These are phyloP conservation scores for Chimonanthus salicifolius DNA, from an alignment of 164 flowering plant species.

Conservation along the genomic window DNA sequence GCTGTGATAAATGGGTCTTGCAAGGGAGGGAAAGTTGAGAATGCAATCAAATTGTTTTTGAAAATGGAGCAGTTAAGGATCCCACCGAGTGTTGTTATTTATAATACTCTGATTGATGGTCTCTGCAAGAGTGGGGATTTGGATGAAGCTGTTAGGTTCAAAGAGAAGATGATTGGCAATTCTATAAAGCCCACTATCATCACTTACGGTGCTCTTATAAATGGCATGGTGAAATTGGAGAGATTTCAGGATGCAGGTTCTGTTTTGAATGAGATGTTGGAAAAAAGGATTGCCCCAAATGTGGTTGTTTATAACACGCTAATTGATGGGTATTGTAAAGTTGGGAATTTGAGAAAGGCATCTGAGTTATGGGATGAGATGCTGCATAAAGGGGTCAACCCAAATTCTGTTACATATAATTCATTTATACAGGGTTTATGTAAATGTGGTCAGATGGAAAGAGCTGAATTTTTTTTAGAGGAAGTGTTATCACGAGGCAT, in stretches of 20 bases:
- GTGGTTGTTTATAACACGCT: slow-evolving; percentile 52
- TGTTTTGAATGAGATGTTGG: slow-evolving; percentile 50
- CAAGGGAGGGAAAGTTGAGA: slow-evolving; percentile 45
- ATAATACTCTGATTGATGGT: slow-evolving; percentile 66
- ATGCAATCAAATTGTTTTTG: slow-evolving; percentile 45
- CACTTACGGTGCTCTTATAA: slow-evolving; percentile 54
- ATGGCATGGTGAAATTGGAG: slow-evolving; percentile 46
- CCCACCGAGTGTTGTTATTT: slow-evolving; percentile 52
- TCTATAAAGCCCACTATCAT: slow-evolving; percentile 40
- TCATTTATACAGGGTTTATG: slow-evolving; percentile 52
- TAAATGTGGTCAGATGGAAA: slow-evolving; percentile 39
- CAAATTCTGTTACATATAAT: slow-evolving; percentile 48
- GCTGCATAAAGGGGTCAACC: slow-evolving; percentile 44
- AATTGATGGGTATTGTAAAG: slow-evolving; percentile 58
- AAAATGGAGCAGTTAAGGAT: slow-evolving; percentile 51
- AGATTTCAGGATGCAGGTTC: slow-evolving; percentile 41
- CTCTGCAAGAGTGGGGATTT: slow-evolving; percentile 45
- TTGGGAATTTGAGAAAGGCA: slow-evolving; percentile 40
- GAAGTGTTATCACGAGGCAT: slow-evolving; percentile 44
- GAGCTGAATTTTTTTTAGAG: slow-evolving; percentile 39
- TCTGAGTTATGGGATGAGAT: slow-evolving; percentile 47
- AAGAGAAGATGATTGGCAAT: slow-evolving; percentile 46
- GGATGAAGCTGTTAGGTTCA: slow-evolving; percentile 48
- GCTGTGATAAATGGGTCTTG: slow-evolving; percentile 55
- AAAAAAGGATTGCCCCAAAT: slow-evolving; percentile 42